Conservation (phyloP, 2,329 filamentous ascomycete genomes). For the Fusarium sp. region DNA sequence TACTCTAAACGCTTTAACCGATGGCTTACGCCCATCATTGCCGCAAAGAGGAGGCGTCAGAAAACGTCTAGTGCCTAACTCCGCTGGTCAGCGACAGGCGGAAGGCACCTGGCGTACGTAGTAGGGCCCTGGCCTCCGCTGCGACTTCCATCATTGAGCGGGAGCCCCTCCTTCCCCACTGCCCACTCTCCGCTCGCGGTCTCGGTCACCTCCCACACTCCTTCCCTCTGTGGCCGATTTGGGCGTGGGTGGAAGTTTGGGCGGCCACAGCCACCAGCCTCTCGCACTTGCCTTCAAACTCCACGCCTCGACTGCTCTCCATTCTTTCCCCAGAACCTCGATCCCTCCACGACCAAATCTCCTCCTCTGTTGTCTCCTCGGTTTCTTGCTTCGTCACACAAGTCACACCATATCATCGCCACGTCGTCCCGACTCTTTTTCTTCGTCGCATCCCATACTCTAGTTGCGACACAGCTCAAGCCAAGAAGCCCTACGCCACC, state of each 20-base stretch:
- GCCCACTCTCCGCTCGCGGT: conserved; percentile 5
- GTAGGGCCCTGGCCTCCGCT: not conserved
- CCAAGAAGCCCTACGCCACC: conserved; percentile 22
- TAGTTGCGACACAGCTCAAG: conserved; percentile 22
- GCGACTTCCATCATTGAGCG: conserved; percentile 6
- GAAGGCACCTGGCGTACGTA: not conserved
- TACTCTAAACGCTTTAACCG: conserved; percentile 38
- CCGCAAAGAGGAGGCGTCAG: conserved; percentile 23
- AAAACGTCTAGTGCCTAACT: conserved; percentile 6
- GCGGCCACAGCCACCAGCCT: conserved; percentile 11
- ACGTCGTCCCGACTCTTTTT: conserved; percentile 1
- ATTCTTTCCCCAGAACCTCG: conserved; percentile 19
- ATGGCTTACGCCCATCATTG: conserved; percentile 34
- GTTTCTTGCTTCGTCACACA: conserved; percentile 25
- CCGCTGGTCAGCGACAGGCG: not conserved
- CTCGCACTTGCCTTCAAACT: conserved; percentile 14
- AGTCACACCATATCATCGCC: conserved; percentile 16
- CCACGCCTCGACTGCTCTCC: conserved; percentile 3
- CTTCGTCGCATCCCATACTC: not conserved
- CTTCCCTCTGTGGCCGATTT: not conserved
- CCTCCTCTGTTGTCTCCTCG: conserved; percentile 32
- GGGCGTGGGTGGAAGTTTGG: conserved; percentile 3
- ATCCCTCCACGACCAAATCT: conserved; percentile 33
- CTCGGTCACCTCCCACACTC: not conserved
- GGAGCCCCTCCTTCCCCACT: conserved; percentile 30